A percentile compares a stretch with the other conserved stretches of the same genome.
phyloP scores from a whole-genome alignment of 169 alveolate species.

The Plasmodium gonderi region DNA sequence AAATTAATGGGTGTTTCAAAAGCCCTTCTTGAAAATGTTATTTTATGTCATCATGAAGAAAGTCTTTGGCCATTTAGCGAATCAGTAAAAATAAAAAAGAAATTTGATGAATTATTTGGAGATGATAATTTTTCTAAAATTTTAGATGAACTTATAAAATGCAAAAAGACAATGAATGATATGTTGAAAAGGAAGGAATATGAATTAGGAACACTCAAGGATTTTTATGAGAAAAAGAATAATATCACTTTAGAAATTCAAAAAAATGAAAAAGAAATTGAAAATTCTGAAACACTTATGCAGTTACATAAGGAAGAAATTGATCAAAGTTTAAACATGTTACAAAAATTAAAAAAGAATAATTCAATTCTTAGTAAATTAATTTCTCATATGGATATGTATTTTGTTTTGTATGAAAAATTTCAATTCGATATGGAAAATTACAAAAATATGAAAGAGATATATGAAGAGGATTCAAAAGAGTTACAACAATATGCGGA shows the following conservation, averaged over 20 bases:
- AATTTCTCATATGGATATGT: conserved; percentile 9
- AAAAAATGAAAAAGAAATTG: conserved; percentile 56
- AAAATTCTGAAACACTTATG: conserved; percentile 35
- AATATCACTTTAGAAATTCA: conserved; percentile 31
- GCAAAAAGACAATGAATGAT: conserved; percentile 61
- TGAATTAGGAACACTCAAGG: conserved; percentile 15
- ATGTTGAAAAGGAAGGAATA: conserved; percentile 69
- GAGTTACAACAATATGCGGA: conserved; percentile 19
- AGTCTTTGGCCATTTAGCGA: conserved; percentile 97
- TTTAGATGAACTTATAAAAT: conserved; percentile 73
- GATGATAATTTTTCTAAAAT: conserved; percentile 80
- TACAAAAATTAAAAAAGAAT: conserved; percentile 33
- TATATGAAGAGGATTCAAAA: conserved; percentile 50
- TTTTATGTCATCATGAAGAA: conserved; percentile 99
- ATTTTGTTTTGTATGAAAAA: conserved; percentile 19
- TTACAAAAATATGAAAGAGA: conserved; percentile 23
- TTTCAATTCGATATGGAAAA: conserved; percentile 11
- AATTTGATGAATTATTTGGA: conserved; percentile 97
- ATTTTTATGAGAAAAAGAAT: conserved; percentile 11
- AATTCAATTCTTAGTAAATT: conserved; percentile 8
- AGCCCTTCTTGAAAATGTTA: conserved; percentile 95
- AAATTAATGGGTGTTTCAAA: conserved; percentile 94
- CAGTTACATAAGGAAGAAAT: conserved; percentile 52
- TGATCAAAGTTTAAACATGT: background rate
- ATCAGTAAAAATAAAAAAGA: conserved; percentile 93